Conservation (phyloP, 345 rosid species). For the Carallia brachiata region DNA sequence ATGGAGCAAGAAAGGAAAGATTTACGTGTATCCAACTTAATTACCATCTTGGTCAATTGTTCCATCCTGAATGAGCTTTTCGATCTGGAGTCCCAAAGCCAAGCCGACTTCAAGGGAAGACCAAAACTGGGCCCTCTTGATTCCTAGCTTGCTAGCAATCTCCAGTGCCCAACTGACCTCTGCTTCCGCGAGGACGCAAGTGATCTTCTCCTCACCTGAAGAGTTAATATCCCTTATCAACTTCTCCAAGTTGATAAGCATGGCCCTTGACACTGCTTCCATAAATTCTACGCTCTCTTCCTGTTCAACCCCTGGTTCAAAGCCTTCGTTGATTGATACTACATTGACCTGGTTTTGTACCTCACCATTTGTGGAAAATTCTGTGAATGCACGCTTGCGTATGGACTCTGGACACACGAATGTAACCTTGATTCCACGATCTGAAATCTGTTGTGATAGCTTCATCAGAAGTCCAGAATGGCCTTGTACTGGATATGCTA, state of each 20-base stretch:
- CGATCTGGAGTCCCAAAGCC: neutral
- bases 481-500: neutral
- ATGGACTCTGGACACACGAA: neutral
- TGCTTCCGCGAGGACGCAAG: slow-evolving; percentile 31
- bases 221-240: slow-evolving; percentile 1
- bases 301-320: neutral
- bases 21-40: neutral
- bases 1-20: neutral
- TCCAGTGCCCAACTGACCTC: slow-evolving; percentile 16
- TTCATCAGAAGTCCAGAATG: neutral
- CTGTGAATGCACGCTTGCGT: neutral
- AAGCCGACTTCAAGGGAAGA: slow-evolving; percentile 14
- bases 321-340: neutral
- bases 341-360: neutral
- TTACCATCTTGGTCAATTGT: neutral
- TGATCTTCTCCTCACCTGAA: slow-evolving; percentile 16
- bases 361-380: neutral
- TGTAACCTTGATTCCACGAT: neutral
- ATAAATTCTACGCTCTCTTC: no score
- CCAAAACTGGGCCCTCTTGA: slow-evolving; percentile 13
- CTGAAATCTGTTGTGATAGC: neutral
- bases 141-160: slow-evolving; percentile 11
- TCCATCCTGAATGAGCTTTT: slow-evolving; percentile 9
- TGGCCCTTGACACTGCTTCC: neutral
- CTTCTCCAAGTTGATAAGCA: neutral